Base-by-base conservation (phyloP, 2,329 filamentous ascomycete genomes). In the Colletotrichum tropicale region DNA sequence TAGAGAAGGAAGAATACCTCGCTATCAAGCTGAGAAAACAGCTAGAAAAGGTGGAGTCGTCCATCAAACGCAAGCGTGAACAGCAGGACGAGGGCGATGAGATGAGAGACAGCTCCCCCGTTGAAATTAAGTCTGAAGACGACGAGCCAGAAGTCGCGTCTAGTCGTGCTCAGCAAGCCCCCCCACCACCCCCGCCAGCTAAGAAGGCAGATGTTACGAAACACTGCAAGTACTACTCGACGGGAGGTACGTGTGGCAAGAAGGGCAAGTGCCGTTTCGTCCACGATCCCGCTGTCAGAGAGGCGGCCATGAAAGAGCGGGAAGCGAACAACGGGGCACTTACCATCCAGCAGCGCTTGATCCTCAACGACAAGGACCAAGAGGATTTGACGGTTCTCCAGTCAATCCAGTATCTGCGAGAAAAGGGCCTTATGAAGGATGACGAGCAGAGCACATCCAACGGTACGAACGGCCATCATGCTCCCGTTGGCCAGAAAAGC, bases 201-300 rank as follows among this genome's bases (percentile, higher is more conserved):
- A 87, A 90, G 83, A 88, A 89, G 81, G 91, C 91, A 66, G 91
- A 93, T 80, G 88, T 92, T 56, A 88, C 90, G 66, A 91, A 90
- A 78, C 92, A 93, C 80, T 94, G 92, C 90, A 94, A 94, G 84
- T 94, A 94, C 83, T 94, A 90, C 82, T 92, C 92, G 52, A 93
- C 92, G 68, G 92, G 92, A 78, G 92, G 92, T 76, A 92, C 88
- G 74, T 94, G 92, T 84, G 92, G 92, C 68, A 94, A 94, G 88
- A 93, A 93, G 89, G 91, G 91, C 91, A 93, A 93, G 91, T 94
- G 92, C 87, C 92, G 92, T 85, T 94, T 94, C 85, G 91, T 93
- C 78, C 92, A 94, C 82, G 92, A 94, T 81, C 88, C 89, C 21
- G 89, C 90, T 77, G 89, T 92, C 74, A 88, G 92, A 78, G 91